phyloP scores from a whole-genome alignment of 345 rosid species.

The Excoecaria agallocha region DNA sequence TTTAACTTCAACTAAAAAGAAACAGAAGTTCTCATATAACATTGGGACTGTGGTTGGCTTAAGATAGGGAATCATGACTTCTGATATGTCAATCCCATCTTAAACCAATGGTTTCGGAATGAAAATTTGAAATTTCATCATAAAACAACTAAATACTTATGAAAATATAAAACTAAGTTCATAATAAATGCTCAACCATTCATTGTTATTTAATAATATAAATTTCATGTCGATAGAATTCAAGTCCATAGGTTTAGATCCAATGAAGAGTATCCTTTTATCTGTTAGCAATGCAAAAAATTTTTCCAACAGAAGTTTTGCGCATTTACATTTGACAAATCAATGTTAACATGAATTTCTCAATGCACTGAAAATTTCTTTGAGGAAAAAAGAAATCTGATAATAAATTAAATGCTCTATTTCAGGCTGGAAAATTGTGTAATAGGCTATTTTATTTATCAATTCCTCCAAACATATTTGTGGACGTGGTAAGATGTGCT shows the following conservation, averaged over 20 bases:
- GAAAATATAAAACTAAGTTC: too few species aligned
- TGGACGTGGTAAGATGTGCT: slow-evolving; percentile 75
- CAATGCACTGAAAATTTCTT: background rate
- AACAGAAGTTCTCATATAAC: background rate
- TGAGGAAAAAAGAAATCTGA: background rate
- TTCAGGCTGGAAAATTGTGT: slow-evolving; percentile 62
- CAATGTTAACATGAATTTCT: background rate
- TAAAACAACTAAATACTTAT: too few species aligned
- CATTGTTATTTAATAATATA: background rate
- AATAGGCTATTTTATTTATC: slow-evolving; percentile 84
- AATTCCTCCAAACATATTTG: slow-evolving; percentile 82
- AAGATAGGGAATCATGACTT: background rate
- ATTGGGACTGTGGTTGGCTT: background rate
- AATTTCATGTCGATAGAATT: background rate
- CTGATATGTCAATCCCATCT: background rate
- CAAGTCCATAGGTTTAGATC: background rate
- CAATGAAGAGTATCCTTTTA: background rate
- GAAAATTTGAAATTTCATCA: background rate
- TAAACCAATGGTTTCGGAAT: background rate
- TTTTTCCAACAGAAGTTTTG: background rate
- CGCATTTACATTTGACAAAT: background rate
- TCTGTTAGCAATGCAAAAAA: background rate
- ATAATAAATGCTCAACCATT: background rate
- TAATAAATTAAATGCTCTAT: background rate
- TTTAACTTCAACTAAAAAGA: background rate